Percentiles rank a stretch among this genome's conserved stretches.
Evolutionary conservation across 495 filamentous ascomycete species (phyloP).

Genomic region (Aspergillus panamensis): DNA sequence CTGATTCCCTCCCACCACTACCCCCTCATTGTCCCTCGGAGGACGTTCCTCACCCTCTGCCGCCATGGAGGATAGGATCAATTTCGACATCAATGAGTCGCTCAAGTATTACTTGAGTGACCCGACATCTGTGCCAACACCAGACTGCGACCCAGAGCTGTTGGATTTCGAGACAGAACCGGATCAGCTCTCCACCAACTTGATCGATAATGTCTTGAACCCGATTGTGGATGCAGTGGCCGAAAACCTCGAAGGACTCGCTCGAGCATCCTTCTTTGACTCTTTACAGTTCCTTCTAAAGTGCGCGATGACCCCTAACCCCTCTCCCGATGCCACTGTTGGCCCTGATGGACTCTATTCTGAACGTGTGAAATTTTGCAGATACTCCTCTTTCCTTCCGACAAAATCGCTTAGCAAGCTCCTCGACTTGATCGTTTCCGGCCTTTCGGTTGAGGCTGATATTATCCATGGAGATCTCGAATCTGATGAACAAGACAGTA

Average conservation of each 20-base stretch:
- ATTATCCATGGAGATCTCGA: slow-evolving; percentile 81
- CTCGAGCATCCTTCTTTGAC: slow-evolving; percentile 74
- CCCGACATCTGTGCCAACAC: slow-evolving; percentile 75
- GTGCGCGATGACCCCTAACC: slow-evolving; percentile 71
- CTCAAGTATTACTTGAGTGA: slow-evolving; percentile 95
- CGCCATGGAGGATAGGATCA: slow-evolving; percentile 70
- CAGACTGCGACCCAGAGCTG: slow-evolving; percentile 79
- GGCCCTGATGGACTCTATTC: slow-evolving; percentile 47
- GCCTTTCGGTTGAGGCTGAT: slow-evolving; percentile 89
- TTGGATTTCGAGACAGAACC: slow-evolving; percentile 90
- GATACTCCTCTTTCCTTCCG: slow-evolving; percentile 78
- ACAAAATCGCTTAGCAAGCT: slow-evolving; percentile 83
- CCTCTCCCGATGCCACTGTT: slow-evolving; percentile 35
- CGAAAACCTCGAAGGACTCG: slow-evolving; percentile 83
- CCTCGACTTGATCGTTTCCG: slow-evolving; percentile 88
- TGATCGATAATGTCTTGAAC: slow-evolving; percentile 84
- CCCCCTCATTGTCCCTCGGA: slow-evolving; percentile 15
- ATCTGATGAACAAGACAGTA: slow-evolving; percentile 80
- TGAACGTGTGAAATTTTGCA: slow-evolving; percentile 64
- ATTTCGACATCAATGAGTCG: slow-evolving; percentile 93
- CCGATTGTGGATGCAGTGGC: slow-evolving; percentile 92
- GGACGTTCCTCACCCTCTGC: slow-evolving; percentile 21
- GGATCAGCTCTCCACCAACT: slow-evolving; percentile 67
- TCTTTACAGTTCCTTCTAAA: slow-evolving; percentile 94
- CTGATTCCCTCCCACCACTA: not conserved